Evolutionary conservation across 1,284 basidiomycete species (phyloP), one percentile per base, ranked within the genome.

Genomic region (Ustilago sp.): DNA sequence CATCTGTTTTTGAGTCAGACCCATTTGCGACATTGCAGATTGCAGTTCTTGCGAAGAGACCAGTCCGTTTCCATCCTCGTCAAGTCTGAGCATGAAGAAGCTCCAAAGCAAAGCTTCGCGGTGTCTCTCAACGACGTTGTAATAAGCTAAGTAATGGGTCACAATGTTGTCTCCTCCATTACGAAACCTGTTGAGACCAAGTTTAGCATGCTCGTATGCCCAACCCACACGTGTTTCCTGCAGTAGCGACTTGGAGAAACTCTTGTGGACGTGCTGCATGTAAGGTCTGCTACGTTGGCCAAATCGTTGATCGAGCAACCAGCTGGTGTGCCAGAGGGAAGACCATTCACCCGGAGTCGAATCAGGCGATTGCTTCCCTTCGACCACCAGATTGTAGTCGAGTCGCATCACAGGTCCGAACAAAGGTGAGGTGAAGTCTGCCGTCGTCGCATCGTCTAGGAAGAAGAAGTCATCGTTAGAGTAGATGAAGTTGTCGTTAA

Each of bases 381-480:
- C 28, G 32, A 70, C 68, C 8, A 75, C 34, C 12, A 71, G 52
- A 52, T 77, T 68, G 41, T 68, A 59, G 60, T 83, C 73, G n/a
- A 83, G 52, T 35, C 78, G 74, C 31, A 83, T n/a, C 28, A 80
- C 69, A 2, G 74, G 74, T 2, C 81, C 78, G 36, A 65, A 80
- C 1, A 81, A 61, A 9, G 81, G 81, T 4, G 74, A 76, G 9
- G 45, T 47, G 28, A 81, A 34, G 48, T 81, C 79, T 36, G 59
- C 63, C 4, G 52, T 58, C 38, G 48, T 68, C 0, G 69, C 57
- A 32, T 65, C 58, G 35, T 65, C 56, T 2, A 59, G n/a, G 28
- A 83, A 55, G 75, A 83, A 83, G 32, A 80, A 76, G 55, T 83
- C 81, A 50, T 82, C 80, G 52, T 83, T 83, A 39, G 68, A 60